A percentile compares a stretch with the other conserved stretches of the same genome.
Evolutionary conservation across 129 eudicot species (phyloP).

Genomic region (Helichrysum umbraculigerum): DNA sequence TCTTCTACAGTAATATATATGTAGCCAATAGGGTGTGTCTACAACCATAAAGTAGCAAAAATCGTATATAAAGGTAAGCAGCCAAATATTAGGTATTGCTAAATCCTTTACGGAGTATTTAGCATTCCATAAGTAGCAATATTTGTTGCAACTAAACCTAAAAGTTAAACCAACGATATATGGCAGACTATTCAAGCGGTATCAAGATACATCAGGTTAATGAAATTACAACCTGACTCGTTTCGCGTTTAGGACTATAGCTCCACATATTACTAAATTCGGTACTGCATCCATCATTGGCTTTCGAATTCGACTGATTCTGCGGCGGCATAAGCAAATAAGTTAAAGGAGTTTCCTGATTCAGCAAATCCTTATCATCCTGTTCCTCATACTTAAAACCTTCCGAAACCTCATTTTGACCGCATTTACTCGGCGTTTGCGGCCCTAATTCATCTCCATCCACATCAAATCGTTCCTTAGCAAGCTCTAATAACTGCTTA

Average conservation of each 20-base stretch:
- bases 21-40: not conserved
- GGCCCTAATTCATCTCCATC: constrained; percentile 39
- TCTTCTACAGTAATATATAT: constrained; percentile 13
- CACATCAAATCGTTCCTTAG: constrained; percentile 38
- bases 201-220: not conserved
- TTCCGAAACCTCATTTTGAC: constrained; percentile 20
- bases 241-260: constrained; percentile 32
- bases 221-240: constrained; percentile 36
- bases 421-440: constrained; percentile 28
- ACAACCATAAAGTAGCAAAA: not conserved
- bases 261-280: constrained; percentile 36
- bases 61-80: not conserved
- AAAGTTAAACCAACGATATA: not conserved
- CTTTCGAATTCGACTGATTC: constrained; percentile 16
- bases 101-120: not conserved
- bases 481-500: constrained; percentile 62
- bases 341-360: constrained; percentile 44
- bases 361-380: constrained; percentile 33
- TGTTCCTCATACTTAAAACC: constrained; percentile 34
- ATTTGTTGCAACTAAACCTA: constrained; percentile 6
- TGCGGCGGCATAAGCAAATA: constrained; percentile 46
- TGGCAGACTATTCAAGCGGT: not conserved
- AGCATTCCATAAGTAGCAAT: not conserved
- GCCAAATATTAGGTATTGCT: not conserved
- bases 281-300: constrained; percentile 2